Percentiles rank a stretch among this genome's conserved stretches.
Conservation (phyloP, 2,329 filamentous ascomycete species). For the Ilyonectria robusta region DNA sequence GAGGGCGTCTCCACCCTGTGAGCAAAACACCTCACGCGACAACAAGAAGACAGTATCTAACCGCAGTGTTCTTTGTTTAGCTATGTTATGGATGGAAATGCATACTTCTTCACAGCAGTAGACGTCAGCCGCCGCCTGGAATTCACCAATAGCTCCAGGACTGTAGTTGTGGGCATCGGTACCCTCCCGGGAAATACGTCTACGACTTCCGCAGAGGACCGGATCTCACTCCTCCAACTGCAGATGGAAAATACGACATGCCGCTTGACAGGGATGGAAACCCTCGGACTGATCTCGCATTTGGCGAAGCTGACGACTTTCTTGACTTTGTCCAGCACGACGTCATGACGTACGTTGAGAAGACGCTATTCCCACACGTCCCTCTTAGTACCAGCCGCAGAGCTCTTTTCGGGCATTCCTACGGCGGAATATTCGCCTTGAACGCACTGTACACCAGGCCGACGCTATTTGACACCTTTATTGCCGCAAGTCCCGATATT, state of each 20-base stretch:
- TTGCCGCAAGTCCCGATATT: constrained; percentile 62
- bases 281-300: constrained; percentile 42
- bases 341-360: constrained; percentile 53
- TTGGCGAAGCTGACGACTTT: constrained; percentile 61
- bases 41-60: background rate
- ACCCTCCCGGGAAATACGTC: constrained; percentile 47
- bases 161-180: constrained; percentile 53
- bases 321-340: constrained; percentile 59
- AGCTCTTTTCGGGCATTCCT: constrained; percentile 65
- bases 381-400: constrained; percentile 54
- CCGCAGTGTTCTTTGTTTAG: constrained; percentile 31
- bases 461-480: constrained; percentile 58
- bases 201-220: constrained; percentile 48
- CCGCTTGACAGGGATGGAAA: constrained; percentile 43
- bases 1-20: constrained; percentile 46
- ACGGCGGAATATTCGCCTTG: constrained; percentile 62
- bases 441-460: constrained; percentile 59
- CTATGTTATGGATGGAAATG: constrained; percentile 53
- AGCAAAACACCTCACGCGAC: constrained; percentile 22
- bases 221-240: constrained; percentile 50
- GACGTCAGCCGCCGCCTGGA: constrained; percentile 48
- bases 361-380: constrained; percentile 44
- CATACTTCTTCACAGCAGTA: constrained; percentile 52
- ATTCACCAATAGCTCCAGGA: constrained; percentile 45
- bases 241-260: constrained; percentile 41